Evolutionary conservation across 2,329 filamentous ascomycete genomes (phyloP), one percentile per base, ranked within the genome.

Genomic region (Metarhizium album): DNA sequence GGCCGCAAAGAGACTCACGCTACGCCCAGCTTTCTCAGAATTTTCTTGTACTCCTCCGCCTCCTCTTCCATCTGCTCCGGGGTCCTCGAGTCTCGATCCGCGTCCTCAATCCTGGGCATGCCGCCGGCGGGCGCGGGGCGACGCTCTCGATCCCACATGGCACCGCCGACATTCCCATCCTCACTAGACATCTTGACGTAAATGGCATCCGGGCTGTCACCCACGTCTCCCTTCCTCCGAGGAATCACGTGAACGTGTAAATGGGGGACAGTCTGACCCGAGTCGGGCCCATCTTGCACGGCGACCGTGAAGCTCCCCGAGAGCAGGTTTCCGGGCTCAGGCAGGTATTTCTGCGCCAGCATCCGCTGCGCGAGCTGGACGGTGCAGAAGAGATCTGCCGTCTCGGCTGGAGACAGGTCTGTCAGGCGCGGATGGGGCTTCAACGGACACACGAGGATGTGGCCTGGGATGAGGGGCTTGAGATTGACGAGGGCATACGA

Each of bases 241-340:
- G 90, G 90, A 49, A 96, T 91, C 46, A 96, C 79, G 70, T 98
- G 93, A 24, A 90, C 86, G 70, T 98, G 93, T 14, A 96, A 82
- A 70, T 98, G 93, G 8, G 88, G 76, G 43, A 98, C 91, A 52
- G 89, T 95, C 76, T 98, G 93, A 0, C 93, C 93, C 1, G 93
- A 89, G 53, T 90, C 88, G 31, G 75, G 72, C 20, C 93, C 93
- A 67, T 98, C 93, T 67, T 98, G 93, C n/a, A 98, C 79, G 0
- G 91, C 90, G 47, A 98, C 83, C 64, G 95, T 97, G 70, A 97
- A 85, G 53, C 87, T 86, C 9, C 87, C 82, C 5, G 82, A 68
- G 9, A 68, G 64, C 42, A 49, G 24, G 16, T 48, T 45, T 20
- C 60, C 49, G 76, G 55, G 82, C 67, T 29, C 73, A 8, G 60